A percentile compares a stretch with the other conserved stretches of the same genome.
phyloP scores from a whole-genome alignment of 2,329 filamentous ascomycete species.

The Alternaria viburni region DNA sequence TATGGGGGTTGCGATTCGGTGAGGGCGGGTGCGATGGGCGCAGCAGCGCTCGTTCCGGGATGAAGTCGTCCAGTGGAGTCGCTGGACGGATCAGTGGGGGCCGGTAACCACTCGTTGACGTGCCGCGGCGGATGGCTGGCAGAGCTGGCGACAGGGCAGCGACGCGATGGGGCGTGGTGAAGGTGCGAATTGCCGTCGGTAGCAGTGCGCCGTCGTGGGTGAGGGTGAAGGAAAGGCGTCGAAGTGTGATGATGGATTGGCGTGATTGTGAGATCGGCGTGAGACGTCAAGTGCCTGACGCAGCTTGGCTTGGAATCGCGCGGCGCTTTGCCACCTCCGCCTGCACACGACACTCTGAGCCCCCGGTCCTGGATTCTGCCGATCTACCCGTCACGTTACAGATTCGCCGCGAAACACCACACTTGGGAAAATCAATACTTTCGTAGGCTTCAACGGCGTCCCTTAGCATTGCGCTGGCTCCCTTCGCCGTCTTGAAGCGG shows the following conservation, averaged over 20 bases:
- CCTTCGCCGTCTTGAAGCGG: constrained; percentile 4
- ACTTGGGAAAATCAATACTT: background rate
- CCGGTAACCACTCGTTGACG: constrained; percentile 28
- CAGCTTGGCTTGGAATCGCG: constrained; percentile 19
- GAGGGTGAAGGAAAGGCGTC: constrained; percentile 13
- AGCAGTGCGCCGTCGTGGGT: constrained; percentile 12
- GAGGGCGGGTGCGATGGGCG: constrained; percentile 23
- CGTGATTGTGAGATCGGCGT: constrained; percentile 21
- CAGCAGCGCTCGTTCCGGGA: constrained; percentile 30
- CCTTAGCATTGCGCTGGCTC: constrained; percentile 7
- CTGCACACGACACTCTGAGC: constrained; percentile 19
- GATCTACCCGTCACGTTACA: constrained; percentile 17
- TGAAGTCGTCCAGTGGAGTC: constrained; percentile 17
- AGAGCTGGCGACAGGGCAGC: constrained; percentile 21
- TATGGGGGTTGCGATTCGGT: constrained; percentile 7
- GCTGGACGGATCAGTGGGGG: constrained; percentile 26
- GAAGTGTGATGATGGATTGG: constrained; percentile 6
- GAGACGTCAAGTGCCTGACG: constrained; percentile 29
- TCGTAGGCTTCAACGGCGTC: background rate
- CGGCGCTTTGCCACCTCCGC: constrained; percentile 29
- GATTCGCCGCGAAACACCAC: constrained; percentile 7
- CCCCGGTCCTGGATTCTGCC: constrained; percentile 15
- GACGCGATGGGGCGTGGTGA: constrained; percentile 17
- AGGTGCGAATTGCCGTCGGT: constrained; percentile 2
- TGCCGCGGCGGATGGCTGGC: constrained; percentile 10